A percentile compares a stretch with the other conserved stretches of the same genome.
Conservation (phyloP, 163 green algal species). For the Coccomyxa subellipsoidea region DNA sequence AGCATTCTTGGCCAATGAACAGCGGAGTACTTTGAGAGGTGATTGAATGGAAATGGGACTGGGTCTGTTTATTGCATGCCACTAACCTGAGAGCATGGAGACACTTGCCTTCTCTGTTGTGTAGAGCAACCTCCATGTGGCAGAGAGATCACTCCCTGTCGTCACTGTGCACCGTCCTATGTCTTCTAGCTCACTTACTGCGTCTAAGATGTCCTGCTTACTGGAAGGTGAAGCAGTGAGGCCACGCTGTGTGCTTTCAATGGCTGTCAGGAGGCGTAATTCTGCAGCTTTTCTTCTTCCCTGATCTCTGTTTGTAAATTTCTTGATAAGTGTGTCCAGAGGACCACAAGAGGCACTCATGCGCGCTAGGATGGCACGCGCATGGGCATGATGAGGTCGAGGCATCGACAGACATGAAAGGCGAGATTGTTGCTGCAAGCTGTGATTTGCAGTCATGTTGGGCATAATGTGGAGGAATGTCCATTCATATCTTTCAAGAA, state of each 20-base stretch:
- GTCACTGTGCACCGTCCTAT: background rate
- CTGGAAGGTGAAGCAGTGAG: conserved; percentile 25
- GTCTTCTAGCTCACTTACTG: conserved; percentile 12
- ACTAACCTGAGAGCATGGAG: background rate
- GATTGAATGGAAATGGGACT: background rate
- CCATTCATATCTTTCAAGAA: no score
- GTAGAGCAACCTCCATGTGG: conserved; percentile 76
- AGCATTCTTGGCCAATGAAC: background rate
- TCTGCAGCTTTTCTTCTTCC: background rate
- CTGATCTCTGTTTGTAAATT: background rate
- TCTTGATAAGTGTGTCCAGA: background rate
- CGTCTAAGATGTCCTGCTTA: background rate
- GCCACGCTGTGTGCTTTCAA: background rate
- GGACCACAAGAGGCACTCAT: background rate
- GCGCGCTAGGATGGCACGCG: background rate
- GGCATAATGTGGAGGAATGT: background rate
- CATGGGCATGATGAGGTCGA: background rate
- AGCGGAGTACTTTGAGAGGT: background rate
- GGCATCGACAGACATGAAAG: background rate
- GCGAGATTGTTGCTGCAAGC: background rate
- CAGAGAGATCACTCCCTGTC: conserved; percentile 13
- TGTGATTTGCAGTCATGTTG: no score
- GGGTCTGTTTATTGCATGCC: background rate
- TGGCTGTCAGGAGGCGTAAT: background rate
- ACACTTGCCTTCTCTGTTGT: conserved; percentile 71